Conservation (phyloP, 1,139 yeast genomes). For the Starmera stellimalicola region DNA sequence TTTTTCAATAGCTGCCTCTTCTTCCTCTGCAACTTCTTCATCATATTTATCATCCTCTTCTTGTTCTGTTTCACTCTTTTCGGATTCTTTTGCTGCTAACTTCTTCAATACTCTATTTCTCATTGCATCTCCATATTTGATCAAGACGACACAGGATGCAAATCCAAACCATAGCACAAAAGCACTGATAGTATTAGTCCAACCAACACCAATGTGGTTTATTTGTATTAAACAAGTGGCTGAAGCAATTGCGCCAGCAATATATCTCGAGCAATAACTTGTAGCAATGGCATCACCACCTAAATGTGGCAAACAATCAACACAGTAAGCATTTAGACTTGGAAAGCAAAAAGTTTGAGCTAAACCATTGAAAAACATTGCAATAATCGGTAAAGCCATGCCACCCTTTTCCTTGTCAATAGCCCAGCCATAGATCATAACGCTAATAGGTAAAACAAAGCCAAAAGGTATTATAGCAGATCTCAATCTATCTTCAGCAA, state of each 20-base stretch:
- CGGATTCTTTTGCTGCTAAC: neutral
- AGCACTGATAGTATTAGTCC: slow-evolving; percentile 35
- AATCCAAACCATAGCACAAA: slow-evolving; percentile 24
- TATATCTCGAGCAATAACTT: slow-evolving; percentile 35
- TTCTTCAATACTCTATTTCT: slow-evolving; percentile 1
- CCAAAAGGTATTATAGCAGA: slow-evolving; percentile 29
- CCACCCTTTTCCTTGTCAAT: slow-evolving; percentile 37
- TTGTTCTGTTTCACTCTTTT: neutral
- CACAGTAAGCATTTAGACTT: slow-evolving; percentile 39
- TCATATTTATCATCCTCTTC: neutral
- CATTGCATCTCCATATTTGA: slow-evolving; percentile 10
- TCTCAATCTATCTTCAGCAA: slow-evolving; percentile 39
- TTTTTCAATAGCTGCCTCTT: neutral
- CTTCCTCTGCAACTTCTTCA: neutral
- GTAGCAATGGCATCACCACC: slow-evolving; percentile 41
- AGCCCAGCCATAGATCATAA: slow-evolving; percentile 40
- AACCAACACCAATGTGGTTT: slow-evolving; percentile 37
- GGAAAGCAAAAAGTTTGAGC: slow-evolving; percentile 39
- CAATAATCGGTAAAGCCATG: slow-evolving; percentile 38
- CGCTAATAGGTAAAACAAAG: slow-evolving; percentile 28
- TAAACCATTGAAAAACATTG: slow-evolving; percentile 33
- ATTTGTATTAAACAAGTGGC: slow-evolving; percentile 35
- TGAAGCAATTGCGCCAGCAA: slow-evolving; percentile 37
- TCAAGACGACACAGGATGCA: slow-evolving; percentile 15
- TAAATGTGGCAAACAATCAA: slow-evolving; percentile 40